Base-by-base conservation (phyloP, 78 protist genomes). In the Protostelium mycophagum region DNA sequence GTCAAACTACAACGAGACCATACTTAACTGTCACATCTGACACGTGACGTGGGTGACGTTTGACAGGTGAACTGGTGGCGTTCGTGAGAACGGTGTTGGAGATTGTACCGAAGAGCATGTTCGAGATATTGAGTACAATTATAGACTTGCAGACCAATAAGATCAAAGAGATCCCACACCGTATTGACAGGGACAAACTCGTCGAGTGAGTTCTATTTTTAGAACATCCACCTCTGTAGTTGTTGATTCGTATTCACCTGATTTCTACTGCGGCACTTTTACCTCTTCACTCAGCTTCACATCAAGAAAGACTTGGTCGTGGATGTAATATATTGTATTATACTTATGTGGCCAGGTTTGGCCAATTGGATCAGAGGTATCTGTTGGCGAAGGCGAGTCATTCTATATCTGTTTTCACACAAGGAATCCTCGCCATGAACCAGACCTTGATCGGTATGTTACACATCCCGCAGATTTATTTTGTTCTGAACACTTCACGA, bases 371-470 rank as follows among this genome's bases (percentile, higher is more conserved):
- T 29, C 91, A 86, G 83, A 96, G 99, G n/a, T 90, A 94, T 90
- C 86, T 38, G 1, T 91, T 98, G 5, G 95, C 99, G 0, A 31
- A n/a, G 37, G 89, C 91, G 28, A 98, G 99, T 38, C 95, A 96
- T 36, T 36, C 87, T 0, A 87, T 98, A 1, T 94, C 98, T 0
- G 96, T 97, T 23, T 97, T 97, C 90, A 96, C 99, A 0, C 97
- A 96, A 36, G 99, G 99, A 85, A 97, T 99, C 16, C 90, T 98
- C 10, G 99, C 99, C 23, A 99, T 99, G 99, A 95, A 98, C 85
- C 95, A 63, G 28, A 99, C 99, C 0, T 94, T 98, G 36, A 94
- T 99, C 23, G 99, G 99, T n/a, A n/a, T n/a, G n/a, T n/a, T n/a
- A n/a, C n/a, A n/a, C n/a, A n/a, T n/a, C n/a, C n/a, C n/a, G n/a